Evolutionary conservation across 805 yeast genomes (phyloP).

Genomic region (Kockiozyma suomiensis): DNA sequence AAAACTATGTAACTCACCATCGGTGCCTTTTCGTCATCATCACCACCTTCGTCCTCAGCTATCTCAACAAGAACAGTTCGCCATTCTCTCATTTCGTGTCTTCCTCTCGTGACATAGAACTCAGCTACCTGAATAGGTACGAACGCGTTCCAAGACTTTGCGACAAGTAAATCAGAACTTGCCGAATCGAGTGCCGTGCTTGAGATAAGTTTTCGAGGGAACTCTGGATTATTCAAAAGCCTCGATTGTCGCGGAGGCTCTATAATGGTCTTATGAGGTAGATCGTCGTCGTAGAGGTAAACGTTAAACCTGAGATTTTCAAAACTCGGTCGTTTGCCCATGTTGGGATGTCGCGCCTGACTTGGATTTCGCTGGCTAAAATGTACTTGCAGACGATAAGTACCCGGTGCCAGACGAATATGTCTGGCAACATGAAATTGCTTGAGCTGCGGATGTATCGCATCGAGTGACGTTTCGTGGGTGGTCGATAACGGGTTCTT

Average conservation of each 20-base stretch:
- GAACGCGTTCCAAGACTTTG: constrained; percentile 3
- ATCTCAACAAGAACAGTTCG: constrained; percentile 24
- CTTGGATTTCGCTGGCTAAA: constrained; percentile 7
- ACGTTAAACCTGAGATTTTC: constrained; percentile 11
- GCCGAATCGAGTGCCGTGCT: neutral
- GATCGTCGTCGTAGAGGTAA: constrained; percentile 12
- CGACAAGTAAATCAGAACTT: neutral
- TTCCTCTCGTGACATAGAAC: constrained; percentile 10
- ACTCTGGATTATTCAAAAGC: neutral
- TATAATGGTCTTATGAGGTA: constrained; percentile 7
- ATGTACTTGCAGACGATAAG: constrained; percentile 16
- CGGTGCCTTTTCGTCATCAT: neutral
- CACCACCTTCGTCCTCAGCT: constrained; percentile 8
- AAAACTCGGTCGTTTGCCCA: constrained; percentile 6
- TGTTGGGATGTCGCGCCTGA: neutral
- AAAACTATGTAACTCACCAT: constrained; percentile 8
- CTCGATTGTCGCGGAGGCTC: constrained; percentile 1
- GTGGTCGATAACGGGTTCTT: neutral
- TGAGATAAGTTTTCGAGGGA: neutral
- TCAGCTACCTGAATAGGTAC: constrained; percentile 21
- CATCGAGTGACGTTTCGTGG: neutral
- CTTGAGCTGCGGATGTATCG: neutral
- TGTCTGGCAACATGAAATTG: constrained; percentile 23
- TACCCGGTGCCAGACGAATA: constrained; percentile 24
- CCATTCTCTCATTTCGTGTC: constrained; percentile 15